phyloP scores from a whole-genome alignment of 1,284 basidiomycete genomes.

The Pseudomicrostroma phylloplanum region DNA sequence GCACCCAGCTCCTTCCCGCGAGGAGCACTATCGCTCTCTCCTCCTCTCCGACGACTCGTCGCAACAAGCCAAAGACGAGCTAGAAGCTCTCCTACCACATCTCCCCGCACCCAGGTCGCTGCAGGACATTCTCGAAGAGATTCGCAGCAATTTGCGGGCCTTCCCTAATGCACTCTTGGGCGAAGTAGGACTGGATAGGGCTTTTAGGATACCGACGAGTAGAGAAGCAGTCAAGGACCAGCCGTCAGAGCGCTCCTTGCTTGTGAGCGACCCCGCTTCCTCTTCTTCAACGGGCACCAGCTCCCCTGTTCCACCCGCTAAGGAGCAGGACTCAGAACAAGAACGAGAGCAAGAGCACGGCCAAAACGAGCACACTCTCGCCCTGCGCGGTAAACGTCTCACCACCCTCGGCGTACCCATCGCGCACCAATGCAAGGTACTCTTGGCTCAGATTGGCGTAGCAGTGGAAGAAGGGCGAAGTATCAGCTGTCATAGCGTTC shows the following conservation, averaged over 20 bases:
- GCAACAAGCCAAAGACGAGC: slow-evolving; percentile 15
- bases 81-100: slow-evolving; percentile 23
- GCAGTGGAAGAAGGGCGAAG: slow-evolving; percentile 30
- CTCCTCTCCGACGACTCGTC: slow-evolving; percentile 15
- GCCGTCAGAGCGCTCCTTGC: slow-evolving; percentile 2
- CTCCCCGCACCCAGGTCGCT: slow-evolving; percentile 35
- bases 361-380: slow-evolving; percentile 2
- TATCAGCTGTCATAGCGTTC: slow-evolving; percentile 45
- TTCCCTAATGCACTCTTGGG: slow-evolving; percentile 39
- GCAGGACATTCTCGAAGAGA: slow-evolving; percentile 15
- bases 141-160: slow-evolving; percentile 21
- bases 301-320: neutral
- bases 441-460: slow-evolving; percentile 33
- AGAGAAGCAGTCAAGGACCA: slow-evolving; percentile 17
- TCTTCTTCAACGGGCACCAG: neutral
- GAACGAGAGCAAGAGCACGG: neutral
- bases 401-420: slow-evolving; percentile 37
- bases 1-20: slow-evolving; percentile 17
- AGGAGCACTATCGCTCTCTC: slow-evolving; percentile 28
- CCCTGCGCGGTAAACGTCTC: slow-evolving; percentile 13
- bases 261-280: neutral
- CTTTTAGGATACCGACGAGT: slow-evolving; percentile 34
- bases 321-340: neutral
- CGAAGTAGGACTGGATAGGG: slow-evolving; percentile 44
- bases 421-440: slow-evolving; percentile 35